These are phyloP conservation scores for Papiliotrema fonsecae DNA, from an alignment of 1,284 basidiomycete genomes.

Conservation along the genomic window DNA sequence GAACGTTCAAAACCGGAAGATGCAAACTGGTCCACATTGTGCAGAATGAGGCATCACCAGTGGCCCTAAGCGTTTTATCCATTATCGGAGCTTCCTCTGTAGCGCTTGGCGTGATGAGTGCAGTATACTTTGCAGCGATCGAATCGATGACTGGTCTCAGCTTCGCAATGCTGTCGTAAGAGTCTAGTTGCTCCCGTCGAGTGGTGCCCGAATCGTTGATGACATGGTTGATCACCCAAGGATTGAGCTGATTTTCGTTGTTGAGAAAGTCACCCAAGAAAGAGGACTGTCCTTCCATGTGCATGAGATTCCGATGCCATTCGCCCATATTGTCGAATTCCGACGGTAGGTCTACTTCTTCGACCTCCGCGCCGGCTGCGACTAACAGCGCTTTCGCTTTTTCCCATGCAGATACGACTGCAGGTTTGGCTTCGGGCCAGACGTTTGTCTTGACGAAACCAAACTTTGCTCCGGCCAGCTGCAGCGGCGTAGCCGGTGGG, in stretches of 20 bases:
- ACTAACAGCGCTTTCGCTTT: constrained; percentile 13
- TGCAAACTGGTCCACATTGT: constrained; percentile 31
- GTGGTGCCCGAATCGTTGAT: constrained; percentile 15
- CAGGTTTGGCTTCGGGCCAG: constrained; percentile 19
- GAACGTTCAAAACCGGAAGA: constrained; percentile 26
- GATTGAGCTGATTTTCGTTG: constrained; percentile 12
- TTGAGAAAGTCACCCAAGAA: constrained; percentile 21
- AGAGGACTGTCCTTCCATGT: constrained; percentile 20
- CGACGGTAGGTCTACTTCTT: constrained; percentile 19
- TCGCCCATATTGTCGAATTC: constrained; percentile 15
- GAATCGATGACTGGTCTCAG: constrained; percentile 22
- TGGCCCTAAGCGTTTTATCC: constrained; percentile 19
- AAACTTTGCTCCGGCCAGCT: constrained; percentile 20
- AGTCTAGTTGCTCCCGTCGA: constrained; percentile 15
- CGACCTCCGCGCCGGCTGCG: constrained; percentile 21
- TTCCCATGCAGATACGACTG: constrained; percentile 13
- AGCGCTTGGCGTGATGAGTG: constrained; percentile 24
- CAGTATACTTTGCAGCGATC: constrained; percentile 23
- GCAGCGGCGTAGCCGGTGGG: constrained; percentile 10
- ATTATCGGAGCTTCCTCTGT: constrained; percentile 21
- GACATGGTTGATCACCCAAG: constrained; percentile 18
- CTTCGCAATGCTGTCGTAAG: constrained; percentile 23
- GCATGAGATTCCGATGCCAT: constrained; percentile 24
- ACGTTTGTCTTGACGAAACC: constrained; percentile 26
- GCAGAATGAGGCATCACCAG: constrained; percentile 27